Evolutionary conservation across 371 early-diverging fungal genomes (phyloP).

Genomic region (Amoeboaphelidium occidentale): DNA sequence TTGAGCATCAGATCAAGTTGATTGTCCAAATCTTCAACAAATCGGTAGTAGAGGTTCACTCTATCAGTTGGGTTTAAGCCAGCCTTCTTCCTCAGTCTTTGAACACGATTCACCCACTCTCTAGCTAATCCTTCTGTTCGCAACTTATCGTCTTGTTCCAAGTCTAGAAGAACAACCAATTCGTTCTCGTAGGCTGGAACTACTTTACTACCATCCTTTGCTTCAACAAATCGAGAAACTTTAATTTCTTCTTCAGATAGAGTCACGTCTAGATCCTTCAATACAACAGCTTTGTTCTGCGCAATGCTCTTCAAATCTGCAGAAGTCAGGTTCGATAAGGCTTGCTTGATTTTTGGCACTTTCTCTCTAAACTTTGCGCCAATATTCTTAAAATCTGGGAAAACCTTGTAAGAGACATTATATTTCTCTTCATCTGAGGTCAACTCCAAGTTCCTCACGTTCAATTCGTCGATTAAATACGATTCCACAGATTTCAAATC

Average conservation of each 20-base stretch:
- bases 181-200: conserved; percentile 58
- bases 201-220: conserved; percentile 13
- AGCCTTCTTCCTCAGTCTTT: conserved; percentile 86
- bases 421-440: conserved; percentile 74
- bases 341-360: conserved; percentile 61
- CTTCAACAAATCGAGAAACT: conserved; percentile 42
- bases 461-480: conserved; percentile 87
- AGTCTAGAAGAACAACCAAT: conserved; percentile 74
- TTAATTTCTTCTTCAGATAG: conserved; percentile 58
- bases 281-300: conserved; percentile 28
- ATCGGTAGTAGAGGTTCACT: conserved; percentile 48
- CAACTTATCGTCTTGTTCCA: conserved; percentile 47
- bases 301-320: conserved; percentile 62
- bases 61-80: conserved; percentile 64
- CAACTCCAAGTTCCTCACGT: conserved; percentile 55
- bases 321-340: conserved; percentile 43
- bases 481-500: conserved; percentile 53
- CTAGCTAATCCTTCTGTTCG: conserved; percentile 83
- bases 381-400: conserved; percentile 68
- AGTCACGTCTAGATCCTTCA: conserved; percentile 40
- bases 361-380: conserved; percentile 78
- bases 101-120: conserved; percentile 94
- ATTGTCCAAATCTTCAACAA: conserved; percentile 36
- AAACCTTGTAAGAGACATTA: conserved; percentile 69
- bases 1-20: conserved; percentile 38